Evolutionary conservation across 306 rosid genomes (phyloP).

Genomic region (Clitoria ternatea): DNA sequence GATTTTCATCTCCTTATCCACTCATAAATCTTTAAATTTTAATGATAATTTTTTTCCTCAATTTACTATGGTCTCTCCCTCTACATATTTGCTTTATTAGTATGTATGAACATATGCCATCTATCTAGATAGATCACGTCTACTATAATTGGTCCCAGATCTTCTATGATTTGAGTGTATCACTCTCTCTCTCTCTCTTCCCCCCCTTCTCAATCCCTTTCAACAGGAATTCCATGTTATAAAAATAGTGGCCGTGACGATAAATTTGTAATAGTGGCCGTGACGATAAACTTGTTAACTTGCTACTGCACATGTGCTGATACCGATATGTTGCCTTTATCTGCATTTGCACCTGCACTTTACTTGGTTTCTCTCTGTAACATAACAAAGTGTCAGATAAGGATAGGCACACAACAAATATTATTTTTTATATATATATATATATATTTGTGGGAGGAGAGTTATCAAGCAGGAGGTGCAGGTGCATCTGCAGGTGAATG

Average conservation of each 20-base stretch:
- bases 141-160: conserved; percentile 14
- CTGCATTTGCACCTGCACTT: conserved; percentile 99
- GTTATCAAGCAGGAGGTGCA: conserved; percentile 45
- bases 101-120: conserved; percentile 19
- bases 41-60: neutral
- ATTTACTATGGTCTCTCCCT: neutral
- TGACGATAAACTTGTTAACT: neutral
- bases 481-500: conserved; percentile 68
- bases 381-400: neutral
- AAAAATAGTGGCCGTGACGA: neutral
- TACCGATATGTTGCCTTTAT: conserved; percentile 52
- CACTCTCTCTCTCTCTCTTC: neutral
- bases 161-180: neutral
- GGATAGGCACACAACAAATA: too few species aligned
- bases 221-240: neutral
- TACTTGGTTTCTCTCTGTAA: neutral
- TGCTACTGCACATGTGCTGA: neutral
- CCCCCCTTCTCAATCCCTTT: neutral
- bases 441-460: neutral
- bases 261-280: neutral
- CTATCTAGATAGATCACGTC: neutral
- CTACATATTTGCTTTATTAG: neutral
- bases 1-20: conserved; percentile 51
- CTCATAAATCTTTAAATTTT: neutral
- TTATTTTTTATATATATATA: neutral